Conservation (phyloP, 768 basidiomycete species). For the Leccinum uliginosum region DNA sequence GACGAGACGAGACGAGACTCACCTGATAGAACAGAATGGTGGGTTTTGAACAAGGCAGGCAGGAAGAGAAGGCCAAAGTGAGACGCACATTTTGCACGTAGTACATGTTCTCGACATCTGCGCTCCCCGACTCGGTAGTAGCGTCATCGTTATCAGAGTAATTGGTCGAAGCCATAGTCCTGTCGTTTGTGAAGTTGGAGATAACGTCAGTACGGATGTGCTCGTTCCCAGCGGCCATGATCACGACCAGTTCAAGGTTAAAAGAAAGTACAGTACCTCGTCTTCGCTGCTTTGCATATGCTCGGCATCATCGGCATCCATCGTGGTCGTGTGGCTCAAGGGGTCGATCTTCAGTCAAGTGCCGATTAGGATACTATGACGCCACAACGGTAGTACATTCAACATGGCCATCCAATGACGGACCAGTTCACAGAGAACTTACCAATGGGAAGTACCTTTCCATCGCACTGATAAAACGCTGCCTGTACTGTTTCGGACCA, state of each 20-base stretch:
- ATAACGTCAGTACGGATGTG: constrained; percentile 1
- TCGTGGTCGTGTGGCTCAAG: constrained; percentile 28
- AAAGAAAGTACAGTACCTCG: constrained; percentile 46
- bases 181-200: constrained; percentile 29
- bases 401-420: neutral
- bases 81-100: constrained; percentile 91
- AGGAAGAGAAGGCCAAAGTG: neutral
- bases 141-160: constrained; percentile 90
- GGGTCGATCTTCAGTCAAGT: constrained; percentile 2
- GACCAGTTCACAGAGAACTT: constrained; percentile 21
- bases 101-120: constrained; percentile 97
- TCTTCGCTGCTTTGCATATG: constrained; percentile 89
- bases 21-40: no score
- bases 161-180: constrained; percentile 96
- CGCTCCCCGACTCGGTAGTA: constrained; percentile 72
- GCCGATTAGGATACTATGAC: neutral
- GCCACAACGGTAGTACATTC: constrained; percentile 1
- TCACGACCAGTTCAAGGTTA: neutral
- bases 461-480: constrained; percentile 83
- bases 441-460: constrained; percentile 87
- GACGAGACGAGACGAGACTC: no score
- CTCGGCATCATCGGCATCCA: constrained; percentile 93
- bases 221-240: neutral
- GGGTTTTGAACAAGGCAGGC: neutral
- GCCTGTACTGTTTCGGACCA: constrained; percentile 91